Percentiles rank a stretch among this genome's conserved stretches.
Evolutionary conservation across 1,284 basidiomycete species (phyloP).

Genomic region (Cutaneotrichosporon sp.): DNA sequence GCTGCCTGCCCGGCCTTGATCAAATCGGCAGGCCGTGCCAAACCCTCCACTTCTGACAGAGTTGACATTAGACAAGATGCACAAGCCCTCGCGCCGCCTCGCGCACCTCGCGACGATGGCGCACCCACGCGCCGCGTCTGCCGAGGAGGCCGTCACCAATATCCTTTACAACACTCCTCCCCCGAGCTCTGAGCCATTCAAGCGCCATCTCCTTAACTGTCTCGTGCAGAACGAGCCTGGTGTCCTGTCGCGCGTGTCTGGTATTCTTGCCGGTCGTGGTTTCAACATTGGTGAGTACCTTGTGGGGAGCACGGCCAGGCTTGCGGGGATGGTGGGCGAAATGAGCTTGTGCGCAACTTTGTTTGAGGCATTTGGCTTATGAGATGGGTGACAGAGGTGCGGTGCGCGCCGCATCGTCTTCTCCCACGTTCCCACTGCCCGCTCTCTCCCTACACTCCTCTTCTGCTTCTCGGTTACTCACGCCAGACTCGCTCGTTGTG

Average conservation of each 20-base stretch:
- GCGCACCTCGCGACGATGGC: slow-evolving; percentile 41
- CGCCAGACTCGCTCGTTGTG: slow-evolving; percentile 87
- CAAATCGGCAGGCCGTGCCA: neutral
- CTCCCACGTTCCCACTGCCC: neutral
- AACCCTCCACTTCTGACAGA: neutral
- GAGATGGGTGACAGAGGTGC: neutral
- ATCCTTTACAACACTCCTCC: slow-evolving; percentile 95
- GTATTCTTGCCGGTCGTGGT: slow-evolving; percentile 92
- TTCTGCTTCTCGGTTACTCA: neutral
- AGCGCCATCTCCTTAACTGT: slow-evolving; percentile 97
- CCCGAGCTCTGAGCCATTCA: slow-evolving; percentile 87
- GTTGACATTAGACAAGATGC: slow-evolving; percentile 48
- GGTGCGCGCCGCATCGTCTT: neutral
- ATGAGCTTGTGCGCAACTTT: neutral
- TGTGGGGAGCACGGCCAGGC: neutral
- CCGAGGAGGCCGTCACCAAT: slow-evolving; percentile 92
- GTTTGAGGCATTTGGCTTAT: no score
- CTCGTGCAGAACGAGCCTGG: slow-evolving; percentile 99
- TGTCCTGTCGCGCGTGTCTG: slow-evolving; percentile 94
- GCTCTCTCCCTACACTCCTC: neutral
- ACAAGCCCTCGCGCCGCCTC: slow-evolving; percentile 41
- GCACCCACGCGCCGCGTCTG: slow-evolving; percentile 57
- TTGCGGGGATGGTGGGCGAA: neutral
- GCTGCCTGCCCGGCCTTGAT: neutral
- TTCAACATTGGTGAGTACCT: slow-evolving; percentile 75